Conservation (phyloP, 2,329 filamentous ascomycete species). For the Botryosphaeria dothidea region DNA sequence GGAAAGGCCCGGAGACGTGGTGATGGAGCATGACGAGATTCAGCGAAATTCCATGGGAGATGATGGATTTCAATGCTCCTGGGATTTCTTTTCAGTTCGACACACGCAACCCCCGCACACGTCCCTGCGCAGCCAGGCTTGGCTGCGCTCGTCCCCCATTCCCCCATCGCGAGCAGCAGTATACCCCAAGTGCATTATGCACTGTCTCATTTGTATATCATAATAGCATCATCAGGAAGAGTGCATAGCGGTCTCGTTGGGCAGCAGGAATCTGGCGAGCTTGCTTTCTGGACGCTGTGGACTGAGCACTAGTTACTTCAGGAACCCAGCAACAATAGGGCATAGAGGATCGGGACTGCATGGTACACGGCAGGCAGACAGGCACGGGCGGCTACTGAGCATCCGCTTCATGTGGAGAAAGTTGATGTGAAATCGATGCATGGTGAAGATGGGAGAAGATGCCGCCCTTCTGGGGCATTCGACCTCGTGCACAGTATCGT, state of each 20-base stretch:
- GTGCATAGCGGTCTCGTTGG: neutral
- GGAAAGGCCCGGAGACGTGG: neutral
- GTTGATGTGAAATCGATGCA: neutral
- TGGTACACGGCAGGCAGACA: neutral
- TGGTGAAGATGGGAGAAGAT: neutral
- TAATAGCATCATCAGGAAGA: constrained; percentile 9
- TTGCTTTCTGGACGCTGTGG: neutral
- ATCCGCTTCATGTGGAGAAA: neutral
- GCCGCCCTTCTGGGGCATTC: neutral
- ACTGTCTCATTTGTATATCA: constrained; percentile 10
- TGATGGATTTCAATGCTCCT: neutral
- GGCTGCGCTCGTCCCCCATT: neutral
- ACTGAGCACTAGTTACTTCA: neutral
- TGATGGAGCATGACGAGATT: neutral
- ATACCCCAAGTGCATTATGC: constrained; percentile 3
- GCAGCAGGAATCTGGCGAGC: neutral
- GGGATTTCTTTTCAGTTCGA: neutral
- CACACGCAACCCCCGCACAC: neutral
- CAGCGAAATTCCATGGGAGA: neutral
- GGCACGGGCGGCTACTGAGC: neutral
- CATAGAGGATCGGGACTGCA: neutral
- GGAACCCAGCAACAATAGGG: neutral
- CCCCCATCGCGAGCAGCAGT: neutral
- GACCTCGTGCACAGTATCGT: neutral
- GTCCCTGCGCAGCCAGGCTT: neutral